A percentile compares a stretch with the other conserved stretches of the same genome.
Evolutionary conservation across 345 rosid genomes (phyloP).

Genomic region (Anastatica hierochuntica): DNA sequence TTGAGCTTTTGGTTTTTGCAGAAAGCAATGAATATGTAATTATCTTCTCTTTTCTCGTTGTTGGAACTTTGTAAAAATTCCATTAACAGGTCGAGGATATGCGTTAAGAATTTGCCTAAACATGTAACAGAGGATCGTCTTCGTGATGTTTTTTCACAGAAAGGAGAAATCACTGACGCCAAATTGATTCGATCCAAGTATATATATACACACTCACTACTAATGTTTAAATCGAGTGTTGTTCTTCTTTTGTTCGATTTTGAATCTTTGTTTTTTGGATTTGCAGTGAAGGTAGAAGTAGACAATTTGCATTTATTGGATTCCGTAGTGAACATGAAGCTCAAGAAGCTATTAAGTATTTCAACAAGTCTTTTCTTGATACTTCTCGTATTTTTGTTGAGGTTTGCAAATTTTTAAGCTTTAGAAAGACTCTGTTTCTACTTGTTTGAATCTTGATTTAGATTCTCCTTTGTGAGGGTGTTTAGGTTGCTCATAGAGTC

Average conservation of each 20-base stretch:
- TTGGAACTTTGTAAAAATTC: too few relatives aligned
- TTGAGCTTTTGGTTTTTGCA: too few relatives aligned
- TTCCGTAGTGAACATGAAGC: slow-evolving; percentile 68
- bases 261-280: too few relatives aligned
- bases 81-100: slow-evolving; percentile 69
- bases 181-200: slow-evolving; percentile 65
- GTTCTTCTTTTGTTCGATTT: not conserved
- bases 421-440: not conserved
- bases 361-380: slow-evolving; percentile 57
- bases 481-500: slow-evolving; percentile 61
- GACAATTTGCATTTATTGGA: slow-evolving; percentile 84
- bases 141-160: slow-evolving; percentile 58
- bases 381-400: slow-evolving; percentile 62
- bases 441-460: not conserved
- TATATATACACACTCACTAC: too few relatives aligned
- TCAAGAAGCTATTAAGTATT: slow-evolving; percentile 65
- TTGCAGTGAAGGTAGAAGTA: slow-evolving; percentile 71
- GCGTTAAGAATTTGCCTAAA: slow-evolving; percentile 74
- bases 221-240: not conserved
- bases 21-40: not conserved
- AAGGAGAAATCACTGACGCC: slow-evolving; percentile 76
- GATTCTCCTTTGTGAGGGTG: not conserved
- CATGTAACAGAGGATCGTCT: slow-evolving; percentile 53
- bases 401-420: slow-evolving; percentile 32
- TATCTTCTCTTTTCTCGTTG: too few relatives aligned